Evolutionary conservation across 352 stramenopile genomes (phyloP).

Genomic region (Peronospora farinosa): DNA sequence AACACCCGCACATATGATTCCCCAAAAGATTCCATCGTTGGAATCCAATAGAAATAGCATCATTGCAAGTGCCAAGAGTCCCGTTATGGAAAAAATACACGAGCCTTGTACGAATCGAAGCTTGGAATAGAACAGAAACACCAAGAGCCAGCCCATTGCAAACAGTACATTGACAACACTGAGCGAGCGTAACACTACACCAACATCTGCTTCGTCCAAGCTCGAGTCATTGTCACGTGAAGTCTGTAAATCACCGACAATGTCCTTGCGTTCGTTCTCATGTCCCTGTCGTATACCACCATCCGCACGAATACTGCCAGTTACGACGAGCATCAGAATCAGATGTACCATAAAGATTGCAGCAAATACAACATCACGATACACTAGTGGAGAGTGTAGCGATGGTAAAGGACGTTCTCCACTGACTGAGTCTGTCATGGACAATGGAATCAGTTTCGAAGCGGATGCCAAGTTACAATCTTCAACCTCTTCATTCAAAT

Average conservation of each 20-base stretch:
- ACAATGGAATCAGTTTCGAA: conserved; percentile 55
- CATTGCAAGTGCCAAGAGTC: conserved; percentile 43
- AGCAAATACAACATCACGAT: conserved; percentile 52
- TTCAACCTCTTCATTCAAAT: conserved; percentile 23
- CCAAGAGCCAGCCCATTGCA: conserved; percentile 54
- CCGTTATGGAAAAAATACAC: conserved; percentile 54
- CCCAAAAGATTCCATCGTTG: conserved; percentile 41
- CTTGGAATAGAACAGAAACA: conserved; percentile 74
- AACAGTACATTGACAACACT: conserved; percentile 71
- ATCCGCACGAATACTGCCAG: conserved; percentile 34
- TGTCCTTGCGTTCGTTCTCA: conserved; percentile 19
- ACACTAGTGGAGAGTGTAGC: conserved; percentile 51
- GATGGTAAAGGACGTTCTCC: conserved; percentile 56
- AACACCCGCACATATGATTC: conserved; percentile 30
- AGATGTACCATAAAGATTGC: conserved; percentile 47
- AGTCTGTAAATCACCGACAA: conserved; percentile 26
- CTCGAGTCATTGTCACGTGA: conserved; percentile 11
- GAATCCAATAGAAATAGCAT: conserved; percentile 54
- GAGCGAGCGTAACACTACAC: conserved; percentile 52
- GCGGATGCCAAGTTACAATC: conserved; percentile 26
- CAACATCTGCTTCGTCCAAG: conserved; percentile 31
- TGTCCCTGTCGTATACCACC: conserved; percentile 15
- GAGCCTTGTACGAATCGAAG: conserved; percentile 65
- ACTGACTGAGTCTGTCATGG: conserved; percentile 59
- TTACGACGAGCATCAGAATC: conserved; percentile 43